phyloP scores from a whole-genome alignment of 306 rosid species.

The Sesbania bispinosa region DNA sequence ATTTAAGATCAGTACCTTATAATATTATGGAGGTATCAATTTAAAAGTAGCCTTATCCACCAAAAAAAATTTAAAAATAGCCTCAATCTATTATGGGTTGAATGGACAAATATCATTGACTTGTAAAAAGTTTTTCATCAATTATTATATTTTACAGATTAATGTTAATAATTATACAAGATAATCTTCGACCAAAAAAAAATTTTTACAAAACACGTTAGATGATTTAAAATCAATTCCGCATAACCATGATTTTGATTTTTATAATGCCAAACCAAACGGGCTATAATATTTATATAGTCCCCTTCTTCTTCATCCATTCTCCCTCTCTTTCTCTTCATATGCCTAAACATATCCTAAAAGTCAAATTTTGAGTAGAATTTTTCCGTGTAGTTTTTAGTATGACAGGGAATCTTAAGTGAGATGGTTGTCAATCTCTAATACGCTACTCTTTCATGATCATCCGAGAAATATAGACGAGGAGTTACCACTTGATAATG shows the following conservation, averaged over 20 bases:
- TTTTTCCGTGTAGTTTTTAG: too few species aligned
- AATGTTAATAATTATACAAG: not conserved
- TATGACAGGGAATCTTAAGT: too few species aligned
- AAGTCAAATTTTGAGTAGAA: too few species aligned
- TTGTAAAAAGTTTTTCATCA: not conserved
- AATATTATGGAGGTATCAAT: not conserved
- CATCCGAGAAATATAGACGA: not conserved
- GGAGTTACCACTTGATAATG: not conserved
- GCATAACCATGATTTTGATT: too few species aligned
- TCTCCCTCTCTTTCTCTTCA: too few species aligned
- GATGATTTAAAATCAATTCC: too few species aligned
- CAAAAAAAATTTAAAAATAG: not conserved
- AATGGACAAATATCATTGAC: not conserved
- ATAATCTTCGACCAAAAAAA: too few species aligned
- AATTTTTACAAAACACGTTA: too few species aligned
- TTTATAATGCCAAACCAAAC: too few species aligned
- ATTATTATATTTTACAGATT: not conserved
- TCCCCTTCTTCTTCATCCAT: too few species aligned
- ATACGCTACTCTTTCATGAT: not conserved
- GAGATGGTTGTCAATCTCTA: constrained; percentile 3
- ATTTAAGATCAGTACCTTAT: not conserved
- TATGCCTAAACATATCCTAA: too few species aligned
- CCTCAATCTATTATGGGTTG: not conserved
- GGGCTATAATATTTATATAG: too few species aligned
- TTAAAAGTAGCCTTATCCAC: not conserved